These are phyloP conservation scores for Fusarium clavum DNA, from an alignment of 2,329 filamentous ascomycete genomes.

Conservation along the genomic window DNA sequence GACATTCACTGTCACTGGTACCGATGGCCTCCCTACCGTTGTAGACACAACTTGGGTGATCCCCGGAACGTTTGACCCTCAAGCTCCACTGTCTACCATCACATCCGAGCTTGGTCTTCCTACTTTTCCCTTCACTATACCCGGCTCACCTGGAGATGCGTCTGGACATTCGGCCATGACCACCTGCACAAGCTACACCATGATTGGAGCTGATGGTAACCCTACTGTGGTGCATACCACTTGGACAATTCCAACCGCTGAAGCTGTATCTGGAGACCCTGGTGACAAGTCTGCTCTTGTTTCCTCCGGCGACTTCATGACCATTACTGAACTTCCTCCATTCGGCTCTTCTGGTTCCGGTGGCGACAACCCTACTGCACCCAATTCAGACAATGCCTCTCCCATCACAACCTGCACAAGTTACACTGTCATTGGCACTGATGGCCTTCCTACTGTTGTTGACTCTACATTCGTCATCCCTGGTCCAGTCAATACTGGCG, in stretches of 20 bases:
- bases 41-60: constrained; percentile 52
- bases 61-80: constrained; percentile 19
- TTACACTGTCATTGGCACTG: constrained; percentile 45
- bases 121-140: constrained; percentile 11
- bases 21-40: constrained; percentile 51
- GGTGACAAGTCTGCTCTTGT: constrained; percentile 10
- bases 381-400: background rate
- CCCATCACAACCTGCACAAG: constrained; percentile 47
- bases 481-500: constrained; percentile 39
- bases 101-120: constrained; percentile 33
- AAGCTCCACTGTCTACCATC: constrained; percentile 29
- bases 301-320: constrained; percentile 10
- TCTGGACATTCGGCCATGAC: constrained; percentile 17
- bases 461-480: constrained; percentile 50
- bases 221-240: constrained; percentile 38
- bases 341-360: constrained; percentile 10
- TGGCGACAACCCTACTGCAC: background rate
- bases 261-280: constrained; percentile 9
- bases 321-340: constrained; percentile 18
- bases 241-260: constrained; percentile 31
- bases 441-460: constrained; percentile 46
- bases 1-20: constrained; percentile 48
- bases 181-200: constrained; percentile 40
- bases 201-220: constrained; percentile 39
- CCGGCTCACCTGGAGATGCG: constrained; percentile 28